Percentiles rank a stretch among this genome's conserved stretches.
These are phyloP conservation scores for Lycium ferocissimum DNA, from an alignment of 257 asterid genomes.

Conservation along the genomic window DNA sequence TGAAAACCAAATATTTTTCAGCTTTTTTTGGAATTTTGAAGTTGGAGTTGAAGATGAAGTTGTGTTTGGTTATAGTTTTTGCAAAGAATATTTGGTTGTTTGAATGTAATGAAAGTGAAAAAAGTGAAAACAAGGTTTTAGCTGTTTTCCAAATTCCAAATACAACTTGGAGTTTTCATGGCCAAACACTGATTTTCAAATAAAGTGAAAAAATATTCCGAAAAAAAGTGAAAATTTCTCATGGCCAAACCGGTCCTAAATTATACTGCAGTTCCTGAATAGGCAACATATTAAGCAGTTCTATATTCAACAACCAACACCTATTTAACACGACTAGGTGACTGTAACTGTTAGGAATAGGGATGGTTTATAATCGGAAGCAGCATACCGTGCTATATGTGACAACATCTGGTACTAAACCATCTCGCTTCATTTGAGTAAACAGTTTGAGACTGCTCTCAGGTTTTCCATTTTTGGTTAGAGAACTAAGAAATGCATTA, in stretches of 20 bases:
- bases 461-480: slow-evolving; percentile 72
- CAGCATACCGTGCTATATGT: slow-evolving; percentile 90
- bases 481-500: slow-evolving; percentile 78
- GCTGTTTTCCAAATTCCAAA: no score
- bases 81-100: no score
- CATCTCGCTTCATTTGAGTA: slow-evolving; percentile 84
- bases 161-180: no score
- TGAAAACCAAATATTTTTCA: no score
- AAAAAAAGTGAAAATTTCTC: no score
- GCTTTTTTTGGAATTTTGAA: no score
- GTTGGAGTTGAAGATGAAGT: no score
- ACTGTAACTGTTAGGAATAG: slow-evolving; percentile 19
- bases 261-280: not conserved
- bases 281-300: not conserved
- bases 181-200: no score
- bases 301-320: slow-evolving; percentile 8
- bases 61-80: no score
- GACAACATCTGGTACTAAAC: slow-evolving; percentile 84
- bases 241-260: not conserved
- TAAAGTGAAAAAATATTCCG: no score
- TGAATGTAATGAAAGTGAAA: no score
- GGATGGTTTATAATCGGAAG: slow-evolving; percentile 33
- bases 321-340: not conserved
- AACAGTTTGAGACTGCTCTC: slow-evolving; percentile 80
- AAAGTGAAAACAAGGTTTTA: no score